A percentile compares a stretch with the other conserved stretches of the same genome.
phyloP scores from a whole-genome alignment of 257 asterid genomes.

The Lantana camara region DNA sequence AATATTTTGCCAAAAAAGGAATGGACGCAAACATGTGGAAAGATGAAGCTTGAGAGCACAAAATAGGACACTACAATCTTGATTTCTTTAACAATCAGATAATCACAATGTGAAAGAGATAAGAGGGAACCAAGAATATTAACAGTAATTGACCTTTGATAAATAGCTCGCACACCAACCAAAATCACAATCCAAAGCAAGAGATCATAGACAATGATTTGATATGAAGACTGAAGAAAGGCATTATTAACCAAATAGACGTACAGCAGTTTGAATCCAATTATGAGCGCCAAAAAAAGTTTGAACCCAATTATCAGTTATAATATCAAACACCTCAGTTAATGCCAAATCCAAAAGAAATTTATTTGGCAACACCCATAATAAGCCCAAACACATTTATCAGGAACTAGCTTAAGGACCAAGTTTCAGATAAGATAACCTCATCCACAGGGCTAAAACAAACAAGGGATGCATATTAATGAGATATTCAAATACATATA shows the following conservation, averaged over 20 bases:
- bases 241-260: no score
- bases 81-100: neutral
- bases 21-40: neutral
- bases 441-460: neutral
- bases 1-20: constrained; percentile 9
- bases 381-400: constrained; percentile 16
- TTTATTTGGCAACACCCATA: neutral
- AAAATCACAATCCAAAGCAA: no score
- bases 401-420: constrained; percentile 17
- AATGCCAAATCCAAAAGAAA: neutral
- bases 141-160: no score
- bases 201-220: no score
- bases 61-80: neutral
- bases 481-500: neutral
- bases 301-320: no score
- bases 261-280: no score
- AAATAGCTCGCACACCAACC: no score
- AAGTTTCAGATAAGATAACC: constrained; percentile 9
- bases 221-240: no score
- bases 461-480: neutral
- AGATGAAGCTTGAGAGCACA: constrained; percentile 15
- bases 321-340: no score
- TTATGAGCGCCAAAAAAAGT: no score
- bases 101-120: neutral
- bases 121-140: neutral